Percentiles rank a stretch among this genome's conserved stretches.
These are phyloP conservation scores for Coniferiporia sulphurascens DNA, from an alignment of 1,284 basidiomycete species.

Conservation along the genomic window DNA sequence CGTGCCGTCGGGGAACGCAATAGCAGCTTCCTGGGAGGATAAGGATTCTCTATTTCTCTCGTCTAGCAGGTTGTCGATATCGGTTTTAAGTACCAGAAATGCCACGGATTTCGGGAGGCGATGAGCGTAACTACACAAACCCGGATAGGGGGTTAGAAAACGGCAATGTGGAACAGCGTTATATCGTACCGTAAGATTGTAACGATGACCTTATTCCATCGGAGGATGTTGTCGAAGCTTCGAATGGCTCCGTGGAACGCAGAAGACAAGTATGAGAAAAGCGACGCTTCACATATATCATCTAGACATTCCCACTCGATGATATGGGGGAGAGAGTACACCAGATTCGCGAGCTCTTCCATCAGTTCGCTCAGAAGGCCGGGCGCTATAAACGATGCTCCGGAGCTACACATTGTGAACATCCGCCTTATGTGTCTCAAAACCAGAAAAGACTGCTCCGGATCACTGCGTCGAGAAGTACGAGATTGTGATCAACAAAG, in stretches of 20 bases:
- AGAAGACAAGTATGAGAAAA: neutral
- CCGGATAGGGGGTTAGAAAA: neutral
- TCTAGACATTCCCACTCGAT: constrained; percentile 2
- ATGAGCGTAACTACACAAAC: neutral
- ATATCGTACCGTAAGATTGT: neutral
- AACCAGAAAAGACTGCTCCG: neutral
- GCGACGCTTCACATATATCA: neutral
- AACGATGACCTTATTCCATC: neutral
- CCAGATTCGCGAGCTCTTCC: neutral
- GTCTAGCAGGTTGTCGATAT: neutral
- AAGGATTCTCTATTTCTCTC: neutral
- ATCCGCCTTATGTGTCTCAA: neutral
- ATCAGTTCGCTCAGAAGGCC: neutral
- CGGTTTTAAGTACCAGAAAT: neutral
- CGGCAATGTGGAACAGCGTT: neutral
- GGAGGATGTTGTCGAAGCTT: neutral
- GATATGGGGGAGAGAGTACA: neutral
- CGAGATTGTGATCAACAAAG: neutral
- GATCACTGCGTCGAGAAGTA: neutral
- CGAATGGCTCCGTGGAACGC: neutral
- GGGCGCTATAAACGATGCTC: neutral
- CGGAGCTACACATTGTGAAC: neutral
- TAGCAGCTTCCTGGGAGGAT: too few species aligned
- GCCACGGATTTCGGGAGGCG: neutral
- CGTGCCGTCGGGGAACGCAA: too few species aligned